Evolutionary conservation across 2,329 filamentous ascomycete species (phyloP), one percentile per base, ranked within the genome.

Genomic region (Cercospora sesami): DNA sequence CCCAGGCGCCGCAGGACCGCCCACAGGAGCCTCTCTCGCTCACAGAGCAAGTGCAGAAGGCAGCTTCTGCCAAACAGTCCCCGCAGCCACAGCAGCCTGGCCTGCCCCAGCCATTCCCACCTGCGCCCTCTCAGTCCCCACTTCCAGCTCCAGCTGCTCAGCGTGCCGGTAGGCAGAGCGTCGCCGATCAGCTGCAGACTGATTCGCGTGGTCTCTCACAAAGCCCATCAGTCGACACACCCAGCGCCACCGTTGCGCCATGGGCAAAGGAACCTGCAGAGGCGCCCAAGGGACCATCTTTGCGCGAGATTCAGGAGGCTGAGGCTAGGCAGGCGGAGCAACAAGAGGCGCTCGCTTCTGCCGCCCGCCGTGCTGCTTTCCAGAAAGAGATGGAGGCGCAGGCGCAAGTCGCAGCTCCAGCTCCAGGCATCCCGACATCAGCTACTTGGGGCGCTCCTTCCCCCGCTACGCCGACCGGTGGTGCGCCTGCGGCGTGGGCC

Each of bases 301-400:
- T 99, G 70, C 96, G 93, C 81, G 94, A 99, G 77, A 99, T 99
- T 26, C 95, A 99, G 79, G 94, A 97, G 79, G 90, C 92, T 4
- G 95, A 99, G 79, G 94, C 94, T 39, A 92, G 91, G 76, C 96
- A 95, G 78, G 94, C 94, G 10, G 94, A 94, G 62, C 92, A 96
- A 80, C 90, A 88, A 12, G 94, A 98, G 77, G 93, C 95, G 76
- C 82, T 89, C 64, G 93, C 92, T 16, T 89, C 90, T 39, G 90
- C 92, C 51, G 86, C 90, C 68, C 91, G 94, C 73, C 92, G 91
- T 73, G 89, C 89, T 59, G 86, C 89, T 16, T 87, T 92, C 9
- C 93, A 98, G 80, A 92, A 92, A 77, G 94, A 98, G 76, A 81
- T 90, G 82, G 87, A 81, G 80, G 86, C 65, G 80, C 80, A 91